These are phyloP conservation scores for Coemansia sp. DNA, from an alignment of 192 early-diverging fungal genomes.

Conservation along the genomic window DNA sequence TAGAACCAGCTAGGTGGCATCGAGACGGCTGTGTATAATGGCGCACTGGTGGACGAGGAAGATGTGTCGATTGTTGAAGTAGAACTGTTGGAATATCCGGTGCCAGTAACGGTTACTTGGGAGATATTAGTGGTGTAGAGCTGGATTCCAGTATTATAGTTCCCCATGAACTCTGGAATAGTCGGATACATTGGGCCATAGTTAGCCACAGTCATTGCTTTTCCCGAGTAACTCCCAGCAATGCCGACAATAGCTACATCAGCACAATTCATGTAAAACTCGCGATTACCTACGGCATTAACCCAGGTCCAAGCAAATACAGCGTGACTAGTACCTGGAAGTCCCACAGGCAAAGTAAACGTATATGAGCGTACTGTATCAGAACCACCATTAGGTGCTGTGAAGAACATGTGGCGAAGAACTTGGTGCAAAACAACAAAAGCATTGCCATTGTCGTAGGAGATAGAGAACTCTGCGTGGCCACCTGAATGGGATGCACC, in stretches of 20 bases:
- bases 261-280: constrained; percentile 71
- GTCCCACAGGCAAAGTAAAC: constrained; percentile 19
- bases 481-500: constrained; percentile 54
- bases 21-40: background rate
- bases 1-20: background rate
- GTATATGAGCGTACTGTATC: constrained; percentile 25
- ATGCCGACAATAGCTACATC: constrained; percentile 53
- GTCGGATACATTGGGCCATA: constrained; percentile 54
- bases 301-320: constrained; percentile 70
- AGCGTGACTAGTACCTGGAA: constrained; percentile 38
- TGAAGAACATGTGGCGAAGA: constrained; percentile 38
- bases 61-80: background rate
- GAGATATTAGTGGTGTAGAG: constrained; percentile 19
- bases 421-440: constrained; percentile 52
- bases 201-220: constrained; percentile 56
- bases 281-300: constrained; percentile 67
- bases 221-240: constrained; percentile 34
- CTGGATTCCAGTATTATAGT: constrained; percentile 32
- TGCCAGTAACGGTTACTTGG: constrained; percentile 10
- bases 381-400: constrained; percentile 7
- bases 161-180: constrained; percentile 55
- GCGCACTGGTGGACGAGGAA: background rate
- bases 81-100: background rate
- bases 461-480: constrained; percentile 60
- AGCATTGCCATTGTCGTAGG: constrained; percentile 46